Base-by-base conservation (phyloP, 192 early-diverging fungal genomes). In the Mortierella antarctica region DNA sequence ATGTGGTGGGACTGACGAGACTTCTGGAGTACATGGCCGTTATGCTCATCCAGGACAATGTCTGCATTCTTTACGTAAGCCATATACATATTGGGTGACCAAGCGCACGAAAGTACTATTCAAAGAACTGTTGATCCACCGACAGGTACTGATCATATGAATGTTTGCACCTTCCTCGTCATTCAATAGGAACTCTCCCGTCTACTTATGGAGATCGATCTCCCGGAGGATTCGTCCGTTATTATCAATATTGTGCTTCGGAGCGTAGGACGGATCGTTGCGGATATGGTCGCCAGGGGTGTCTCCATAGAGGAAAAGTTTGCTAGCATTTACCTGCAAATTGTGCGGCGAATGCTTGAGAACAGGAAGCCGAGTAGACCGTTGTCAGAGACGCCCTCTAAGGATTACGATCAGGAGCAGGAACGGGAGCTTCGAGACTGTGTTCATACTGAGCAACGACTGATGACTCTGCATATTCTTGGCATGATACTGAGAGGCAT, bases 211-310 rank as follows among this genome's bases (percentile, higher is more conserved):
- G 74, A 78, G 21, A 66, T 78, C 49, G 62, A 70, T 4, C 69
- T 73, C 20, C 82, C 82, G 1, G 66, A 72, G 47, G 71, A 70
- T 15, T 73, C 64, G 0, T 73, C 77, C 8, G 58, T 78, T 20
- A 49, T 83, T 40, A 70, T 83, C 71, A 83, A 83, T 41, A 78
- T 83, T 58, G 65, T 83, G 4, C 74, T 83, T 23, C 69, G 82
- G 1, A 57, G 70, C 23, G 74, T 83, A 17, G 74, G 70, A 12
- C 65, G 82, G 13, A 70, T 83, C 18, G 46, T 83, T 1, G 58
- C 74, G 8, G 82, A 83, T n/a, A 67, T 78, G 69, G 62, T 78
- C 21, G 67, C 74, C 8, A 71, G 82, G n/a, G 50, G 63, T 5
- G 57, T 78, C 2, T 53, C 70, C 0, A 55, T 83, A 2, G 82